These are phyloP conservation scores for Cutaneotrichosporon curvatum DNA, from an alignment of 1,284 basidiomycete genomes.

Conservation along the genomic window DNA sequence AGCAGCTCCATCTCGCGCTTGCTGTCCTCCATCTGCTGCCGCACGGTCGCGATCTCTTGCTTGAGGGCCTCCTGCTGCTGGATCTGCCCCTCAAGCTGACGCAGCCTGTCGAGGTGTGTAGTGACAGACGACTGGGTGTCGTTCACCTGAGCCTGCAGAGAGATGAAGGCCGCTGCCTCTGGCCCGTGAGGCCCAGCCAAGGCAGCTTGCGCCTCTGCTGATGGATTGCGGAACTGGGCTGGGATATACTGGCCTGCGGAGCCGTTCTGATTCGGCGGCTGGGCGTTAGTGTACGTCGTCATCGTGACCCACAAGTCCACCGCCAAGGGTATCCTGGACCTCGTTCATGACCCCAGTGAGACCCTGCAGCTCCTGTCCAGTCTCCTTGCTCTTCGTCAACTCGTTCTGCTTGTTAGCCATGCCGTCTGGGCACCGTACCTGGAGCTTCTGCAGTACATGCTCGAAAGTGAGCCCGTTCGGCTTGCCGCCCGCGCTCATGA, in stretches of 20 bases:
- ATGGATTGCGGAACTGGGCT: slow-evolving; percentile 40
- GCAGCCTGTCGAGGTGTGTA: slow-evolving; percentile 76
- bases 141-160: slow-evolving; percentile 71
- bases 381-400: slow-evolving; percentile 88
- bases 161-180: slow-evolving; percentile 49
- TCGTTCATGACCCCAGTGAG: slow-evolving; percentile 79
- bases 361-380: slow-evolving; percentile 76
- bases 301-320: slow-evolving; percentile 58
- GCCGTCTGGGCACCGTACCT: slow-evolving; percentile 34
- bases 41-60: slow-evolving; percentile 64
- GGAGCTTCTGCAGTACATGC: slow-evolving; percentile 49
- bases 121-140: slow-evolving; percentile 78
- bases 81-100: slow-evolving; percentile 69
- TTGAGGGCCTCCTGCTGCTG: slow-evolving; percentile 79
- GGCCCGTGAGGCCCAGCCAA: slow-evolving; percentile 40
- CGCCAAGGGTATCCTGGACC: slow-evolving; percentile 85
- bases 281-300: slow-evolving; percentile 1
- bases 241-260: slow-evolving; percentile 40
- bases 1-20: slow-evolving; percentile 40
- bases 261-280: slow-evolving; percentile 50
- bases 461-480: slow-evolving; percentile 48
- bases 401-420: slow-evolving; percentile 61
- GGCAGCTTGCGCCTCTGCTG: slow-evolving; percentile 40
- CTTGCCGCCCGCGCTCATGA: slow-evolving; percentile 44
- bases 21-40: slow-evolving; percentile 62